These are phyloP conservation scores for Penicillium manginii DNA, from an alignment of 495 filamentous ascomycete species.

Conservation along the genomic window DNA sequence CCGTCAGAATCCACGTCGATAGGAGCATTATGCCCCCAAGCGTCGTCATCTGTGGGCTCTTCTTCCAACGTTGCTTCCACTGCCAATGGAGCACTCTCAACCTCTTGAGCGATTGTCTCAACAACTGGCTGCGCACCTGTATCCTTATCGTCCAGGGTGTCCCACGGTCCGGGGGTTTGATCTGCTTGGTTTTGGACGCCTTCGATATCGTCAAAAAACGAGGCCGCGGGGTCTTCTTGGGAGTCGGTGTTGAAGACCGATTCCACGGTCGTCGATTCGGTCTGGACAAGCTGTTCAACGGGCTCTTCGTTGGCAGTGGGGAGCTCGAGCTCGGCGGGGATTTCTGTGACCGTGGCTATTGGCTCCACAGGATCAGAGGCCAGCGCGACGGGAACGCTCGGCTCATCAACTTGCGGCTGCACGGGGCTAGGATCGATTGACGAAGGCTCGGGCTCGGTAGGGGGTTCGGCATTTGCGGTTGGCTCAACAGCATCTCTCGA, in stretches of 20 bases:
- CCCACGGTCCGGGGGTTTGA: constrained; percentile 2
- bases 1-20: constrained; percentile 43
- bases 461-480: neutral
- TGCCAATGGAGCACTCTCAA: neutral
- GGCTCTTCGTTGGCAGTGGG: neutral
- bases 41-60: constrained; percentile 21
- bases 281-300: neutral
- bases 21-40: constrained; percentile 34
- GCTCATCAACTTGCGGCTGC: neutral
- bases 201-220: constrained; percentile 2
- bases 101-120: neutral
- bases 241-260: neutral
- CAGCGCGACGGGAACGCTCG: neutral
- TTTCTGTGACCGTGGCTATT: neutral
- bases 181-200: neutral
- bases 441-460: neutral
- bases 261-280: neutral
- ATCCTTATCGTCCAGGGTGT: neutral
- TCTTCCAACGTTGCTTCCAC: neutral
- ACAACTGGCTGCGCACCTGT: neutral
- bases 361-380: neutral
- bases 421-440: neutral
- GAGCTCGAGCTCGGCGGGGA: neutral
- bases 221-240: neutral
- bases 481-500: neutral